Evolutionary conservation across 768 basidiomycete genomes (phyloP), one percentile per base, ranked within the genome.

Genomic region (Russula griseocarnosa): DNA sequence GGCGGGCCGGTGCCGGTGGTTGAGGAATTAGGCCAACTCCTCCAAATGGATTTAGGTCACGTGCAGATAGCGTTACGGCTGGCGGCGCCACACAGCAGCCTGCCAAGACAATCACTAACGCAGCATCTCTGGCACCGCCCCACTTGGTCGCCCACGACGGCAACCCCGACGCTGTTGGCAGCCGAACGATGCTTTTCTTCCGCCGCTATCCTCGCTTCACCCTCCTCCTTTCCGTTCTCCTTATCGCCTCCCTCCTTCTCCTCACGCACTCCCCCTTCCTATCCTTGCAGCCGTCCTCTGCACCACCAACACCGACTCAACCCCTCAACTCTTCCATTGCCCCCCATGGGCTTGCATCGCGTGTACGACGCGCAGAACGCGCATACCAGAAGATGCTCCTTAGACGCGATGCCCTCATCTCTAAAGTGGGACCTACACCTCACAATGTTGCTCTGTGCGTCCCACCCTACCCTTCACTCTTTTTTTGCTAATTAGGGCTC

Each of bases 141-240:
- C 22, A n/a, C 22, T 47, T 50, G 14, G 24, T 18, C 24, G 47
- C 47, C 47, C 49, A 50, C 49, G 24, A 50, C 49, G 24, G 11
- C 26, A 50, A 50, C 49, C 26, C 26, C 49, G 49, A 50, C 24
- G 49, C 26, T 26, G 26, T 50, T 50, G 26, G 26, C 26, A 50
- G 26, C 28, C n/a, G 6, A 50, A 38, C 52, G 0, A 64, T 64
- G 63, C 32, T 65, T 55, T 56, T 67, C 10, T 24, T 50, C 20
- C 51, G 51, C 16, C 69, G 68, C 16, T 63, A 70, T 26, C 69
- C 63, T 5, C 69, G 69, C 20, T 70, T 70, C 42, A 26, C 52
- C 16, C 34, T 70, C 32, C 53, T 67, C 28, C 61, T 67, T 49
- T 67, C 61, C 40, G 30, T 49, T 40, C 44, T 69, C 51, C 60